Base-by-base conservation (phyloP, 164 flowering plant species). In the Stephania cephalantha region DNA sequence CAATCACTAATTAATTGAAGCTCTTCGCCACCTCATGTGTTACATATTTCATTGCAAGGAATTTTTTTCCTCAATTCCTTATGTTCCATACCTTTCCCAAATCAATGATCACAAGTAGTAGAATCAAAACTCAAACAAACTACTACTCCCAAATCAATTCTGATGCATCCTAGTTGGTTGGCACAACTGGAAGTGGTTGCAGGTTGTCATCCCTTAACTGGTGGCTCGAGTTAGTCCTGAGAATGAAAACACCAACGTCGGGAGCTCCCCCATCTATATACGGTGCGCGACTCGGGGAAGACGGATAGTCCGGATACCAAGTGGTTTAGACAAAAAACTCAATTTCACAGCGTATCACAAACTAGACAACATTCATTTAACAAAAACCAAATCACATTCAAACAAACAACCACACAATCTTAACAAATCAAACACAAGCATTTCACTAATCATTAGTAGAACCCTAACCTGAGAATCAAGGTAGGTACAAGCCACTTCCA, bases 401-500 rank as follows among this genome's bases (percentile, higher is more conserved):
- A 58, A 61, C 7, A 61, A 61, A n/a, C 66, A n/a, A 7, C 66
- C 25, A 20, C 20, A 61, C 7, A 2, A 3, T 61, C 66, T 18
- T n/a, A 58, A 61, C 66, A 53, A 53, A 13, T 18, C 61, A 12
- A 53, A 35, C 42, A 35, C 4, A 35, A 35, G 25, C 25, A 25
- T 25, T 25, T 25, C 25, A 0, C 25, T 35, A 35, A 35, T 35
- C 42, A 35, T 35, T 35, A 35, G 15, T 50, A 7, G 55, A 50
- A 50, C 15, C 55, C 55, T 50, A 50, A n/a, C 85, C 76, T 84
- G 84, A 1, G 81, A 74, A 75, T 83, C 86, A 42, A 85, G 81
- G 70, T 74, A 83, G 5, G 83, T 80, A 70, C 87, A 85, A 11
- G 85, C 82, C 7, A 82, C 71, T 72, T 85, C 85, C 67, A 85